Conservation (phyloP, 2,329 filamentous ascomycete genomes). For the Alternaria postmessia region DNA sequence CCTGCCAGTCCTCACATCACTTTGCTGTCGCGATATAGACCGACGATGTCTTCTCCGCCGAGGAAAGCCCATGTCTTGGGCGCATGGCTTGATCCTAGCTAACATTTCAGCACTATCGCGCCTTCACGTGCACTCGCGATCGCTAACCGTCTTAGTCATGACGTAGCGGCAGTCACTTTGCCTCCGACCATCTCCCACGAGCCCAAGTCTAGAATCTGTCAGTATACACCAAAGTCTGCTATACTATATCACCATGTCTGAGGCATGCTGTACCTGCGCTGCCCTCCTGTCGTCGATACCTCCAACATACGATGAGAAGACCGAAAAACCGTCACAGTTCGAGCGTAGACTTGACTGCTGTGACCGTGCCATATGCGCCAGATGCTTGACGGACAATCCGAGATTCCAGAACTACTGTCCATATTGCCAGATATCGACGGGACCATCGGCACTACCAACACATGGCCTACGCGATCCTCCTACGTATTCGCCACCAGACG, state of each 20-base stretch:
- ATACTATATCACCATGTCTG: constrained; percentile 31
- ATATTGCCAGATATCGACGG: constrained; percentile 77
- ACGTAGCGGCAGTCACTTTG: constrained; percentile 38
- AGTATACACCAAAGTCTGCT: background rate
- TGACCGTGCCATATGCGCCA: constrained; percentile 72
- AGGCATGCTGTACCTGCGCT: constrained; percentile 76
- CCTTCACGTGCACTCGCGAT: constrained; percentile 35
- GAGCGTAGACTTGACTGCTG: constrained; percentile 74
- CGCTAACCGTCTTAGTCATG: constrained; percentile 43
- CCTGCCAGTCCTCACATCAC: background rate
- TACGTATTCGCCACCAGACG: constrained; percentile 62
- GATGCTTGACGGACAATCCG: constrained; percentile 73
- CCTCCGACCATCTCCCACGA: constrained; percentile 15
- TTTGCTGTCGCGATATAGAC: background rate
- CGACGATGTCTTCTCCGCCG: background rate
- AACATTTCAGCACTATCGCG: background rate
- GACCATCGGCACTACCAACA: constrained; percentile 64
- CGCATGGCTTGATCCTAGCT: background rate
- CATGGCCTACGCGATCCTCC: constrained; percentile 75
- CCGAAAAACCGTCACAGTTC: constrained; percentile 67
- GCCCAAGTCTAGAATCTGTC: background rate
- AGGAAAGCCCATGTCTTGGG: background rate
- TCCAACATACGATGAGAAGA: constrained; percentile 61
- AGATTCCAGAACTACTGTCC: constrained; percentile 74
- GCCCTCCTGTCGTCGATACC: constrained; percentile 65